phyloP scores from a whole-genome alignment of 2,329 filamentous ascomycete species.

The Aspergillus amoenus region DNA sequence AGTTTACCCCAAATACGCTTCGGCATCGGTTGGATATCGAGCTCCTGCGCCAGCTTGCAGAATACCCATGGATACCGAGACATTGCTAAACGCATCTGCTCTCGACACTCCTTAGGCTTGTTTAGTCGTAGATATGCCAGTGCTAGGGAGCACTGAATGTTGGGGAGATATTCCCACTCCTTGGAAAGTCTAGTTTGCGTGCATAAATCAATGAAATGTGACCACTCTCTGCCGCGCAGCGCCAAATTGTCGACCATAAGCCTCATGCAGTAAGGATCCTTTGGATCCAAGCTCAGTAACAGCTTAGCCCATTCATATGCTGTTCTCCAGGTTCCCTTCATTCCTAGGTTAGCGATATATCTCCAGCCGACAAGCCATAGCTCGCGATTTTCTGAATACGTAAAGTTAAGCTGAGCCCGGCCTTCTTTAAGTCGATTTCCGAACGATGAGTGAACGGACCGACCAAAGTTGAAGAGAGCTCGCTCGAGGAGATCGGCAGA shows the following conservation, averaged over 20 bases:
- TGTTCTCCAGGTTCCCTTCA: slow-evolving; percentile 91
- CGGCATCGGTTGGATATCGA: slow-evolving; percentile 74
- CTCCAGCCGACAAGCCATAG: slow-evolving; percentile 88
- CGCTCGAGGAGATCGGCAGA: slow-evolving; percentile 86
- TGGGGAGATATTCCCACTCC: slow-evolving; percentile 58
- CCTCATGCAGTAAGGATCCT: slow-evolving; percentile 80
- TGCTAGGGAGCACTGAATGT: slow-evolving; percentile 73
- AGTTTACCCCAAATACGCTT: slow-evolving; percentile 79
- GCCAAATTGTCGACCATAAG: slow-evolving; percentile 82
- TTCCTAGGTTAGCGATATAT: slow-evolving; percentile 79
- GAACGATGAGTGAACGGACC: slow-evolving; percentile 81
- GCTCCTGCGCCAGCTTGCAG: slow-evolving; percentile 72
- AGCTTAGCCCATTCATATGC: slow-evolving; percentile 93
- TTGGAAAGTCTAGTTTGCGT: slow-evolving; percentile 51
- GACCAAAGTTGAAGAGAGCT: slow-evolving; percentile 89
- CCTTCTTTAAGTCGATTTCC: slow-evolving; percentile 72
- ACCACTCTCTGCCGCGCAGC: slow-evolving; percentile 73
- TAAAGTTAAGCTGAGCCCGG: slow-evolving; percentile 76
- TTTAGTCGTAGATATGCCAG: slow-evolving; percentile 73
- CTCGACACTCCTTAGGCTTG: slow-evolving; percentile 64
- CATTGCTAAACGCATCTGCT: slow-evolving; percentile 67
- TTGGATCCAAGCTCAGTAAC: slow-evolving; percentile 70
- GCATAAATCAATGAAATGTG: slow-evolving; percentile 72
- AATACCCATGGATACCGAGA: slow-evolving; percentile 80
- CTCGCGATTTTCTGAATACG: slow-evolving; percentile 82